These are phyloP conservation scores for Fragaria vesca DNA, from an alignment of 306 rosid genomes.

Conservation along the genomic window DNA sequence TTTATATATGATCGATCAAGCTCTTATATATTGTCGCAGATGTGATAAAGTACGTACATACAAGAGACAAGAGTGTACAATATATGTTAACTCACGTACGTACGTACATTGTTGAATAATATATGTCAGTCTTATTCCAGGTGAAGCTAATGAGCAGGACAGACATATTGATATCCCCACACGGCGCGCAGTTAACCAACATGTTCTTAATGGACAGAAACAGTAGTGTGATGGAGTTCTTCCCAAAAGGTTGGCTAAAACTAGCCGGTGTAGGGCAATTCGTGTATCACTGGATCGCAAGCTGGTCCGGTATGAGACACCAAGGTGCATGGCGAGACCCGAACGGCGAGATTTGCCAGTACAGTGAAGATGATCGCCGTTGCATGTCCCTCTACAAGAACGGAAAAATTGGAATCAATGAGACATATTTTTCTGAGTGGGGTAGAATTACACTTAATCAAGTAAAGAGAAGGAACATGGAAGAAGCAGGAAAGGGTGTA, in stretches of 20 bases:
- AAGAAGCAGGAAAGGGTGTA: conserved; percentile 24
- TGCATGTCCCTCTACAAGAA: conserved; percentile 60
- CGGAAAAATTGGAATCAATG: conserved; percentile 48
- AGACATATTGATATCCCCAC: conserved; percentile 59
- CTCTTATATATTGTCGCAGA: too few relatives aligned
- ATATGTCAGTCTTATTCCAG: conserved; percentile 24
- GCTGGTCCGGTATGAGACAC: conserved; percentile 76
- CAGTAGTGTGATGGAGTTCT: conserved; percentile 74
- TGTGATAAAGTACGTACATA: too few relatives aligned
- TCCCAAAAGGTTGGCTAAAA: conserved; percentile 65
- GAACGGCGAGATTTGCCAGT: conserved; percentile 36
- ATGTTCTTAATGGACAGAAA: conserved; percentile 63
- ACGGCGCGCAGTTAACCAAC: conserved; percentile 69
- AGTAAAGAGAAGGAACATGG: conserved; percentile 41
- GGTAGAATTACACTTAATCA: conserved; percentile 41
- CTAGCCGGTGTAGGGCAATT: conserved; percentile 71
- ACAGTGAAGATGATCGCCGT: conserved; percentile 41
- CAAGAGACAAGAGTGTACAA: too few relatives aligned
- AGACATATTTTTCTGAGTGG: conserved; percentile 55
- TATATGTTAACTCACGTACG: not conserved
- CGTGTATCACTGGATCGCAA: conserved; percentile 57
- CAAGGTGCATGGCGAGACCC: conserved; percentile 69
- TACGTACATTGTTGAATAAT: not conserved
- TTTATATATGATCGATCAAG: too few relatives aligned
- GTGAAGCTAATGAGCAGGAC: conserved; percentile 62